Conservation (phyloP, 2,329 filamentous ascomycete species). For the Neocucurbitaria cava region DNA sequence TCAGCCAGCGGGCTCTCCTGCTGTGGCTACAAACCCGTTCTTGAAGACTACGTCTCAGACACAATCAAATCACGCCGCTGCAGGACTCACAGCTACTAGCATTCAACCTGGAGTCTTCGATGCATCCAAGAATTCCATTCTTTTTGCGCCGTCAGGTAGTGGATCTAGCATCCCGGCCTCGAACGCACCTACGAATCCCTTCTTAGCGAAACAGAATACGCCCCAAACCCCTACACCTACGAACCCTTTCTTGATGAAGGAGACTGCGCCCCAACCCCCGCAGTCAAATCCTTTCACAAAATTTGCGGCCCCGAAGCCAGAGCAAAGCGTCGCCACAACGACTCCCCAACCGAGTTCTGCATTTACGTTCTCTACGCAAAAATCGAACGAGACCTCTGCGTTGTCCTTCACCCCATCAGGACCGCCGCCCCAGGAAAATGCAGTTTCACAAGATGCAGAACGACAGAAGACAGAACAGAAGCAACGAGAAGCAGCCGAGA, state of each 20-base stretch:
- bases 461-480: slow-evolving; percentile 21
- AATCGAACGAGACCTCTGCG: background rate
- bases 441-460: slow-evolving; percentile 18
- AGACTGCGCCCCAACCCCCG: background rate
- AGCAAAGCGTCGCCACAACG: slow-evolving; percentile 5
- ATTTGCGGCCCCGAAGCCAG: background rate
- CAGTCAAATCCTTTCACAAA: slow-evolving; percentile 5
- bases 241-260: slow-evolving; percentile 14
- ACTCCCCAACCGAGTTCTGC: slow-evolving; percentile 6
- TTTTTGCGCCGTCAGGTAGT: slow-evolving; percentile 26
- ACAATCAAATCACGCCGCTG: background rate
- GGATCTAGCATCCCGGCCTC: slow-evolving; percentile 18
- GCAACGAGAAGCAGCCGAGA: slow-evolving; percentile 17
- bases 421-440: slow-evolving; percentile 14
- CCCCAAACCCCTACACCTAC: background rate
- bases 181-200: slow-evolving; percentile 1
- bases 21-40: slow-evolving; percentile 18
- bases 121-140: slow-evolving; percentile 32
- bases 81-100: background rate
- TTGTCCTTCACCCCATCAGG: slow-evolving; percentile 23
- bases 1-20: slow-evolving; percentile 11
- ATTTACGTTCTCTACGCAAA: slow-evolving; percentile 9
- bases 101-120: slow-evolving; percentile 40
- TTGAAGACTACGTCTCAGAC: slow-evolving; percentile 6
- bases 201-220: background rate